These are phyloP conservation scores for Colletotrichum siamense DNA, from an alignment of 2,329 filamentous ascomycete species.

Conservation along the genomic window DNA sequence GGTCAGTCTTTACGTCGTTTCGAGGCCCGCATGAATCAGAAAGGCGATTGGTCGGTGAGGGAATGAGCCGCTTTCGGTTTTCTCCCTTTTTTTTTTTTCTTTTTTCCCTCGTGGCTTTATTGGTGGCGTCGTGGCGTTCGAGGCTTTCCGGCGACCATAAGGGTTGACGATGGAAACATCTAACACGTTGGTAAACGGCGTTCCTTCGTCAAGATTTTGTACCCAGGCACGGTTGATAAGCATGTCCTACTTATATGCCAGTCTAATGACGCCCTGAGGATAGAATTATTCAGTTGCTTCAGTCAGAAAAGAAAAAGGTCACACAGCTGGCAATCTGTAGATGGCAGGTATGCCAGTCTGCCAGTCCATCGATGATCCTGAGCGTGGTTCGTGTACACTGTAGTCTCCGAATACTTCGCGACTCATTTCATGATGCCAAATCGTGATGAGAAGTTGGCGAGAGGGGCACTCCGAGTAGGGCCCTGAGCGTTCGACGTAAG, in stretches of 20 bases:
- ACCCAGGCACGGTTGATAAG: background rate
- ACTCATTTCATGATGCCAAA: constrained; percentile 68
- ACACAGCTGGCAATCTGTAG: background rate
- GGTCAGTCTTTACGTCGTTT: background rate
- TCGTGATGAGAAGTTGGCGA: constrained; percentile 76
- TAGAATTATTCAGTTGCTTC: background rate
- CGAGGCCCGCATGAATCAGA: background rate
- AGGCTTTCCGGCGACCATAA: background rate
- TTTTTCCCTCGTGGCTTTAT: background rate
- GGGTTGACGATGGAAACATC: background rate
- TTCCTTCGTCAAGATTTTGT: background rate
- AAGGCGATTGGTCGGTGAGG: background rate
- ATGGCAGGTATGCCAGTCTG: background rate
- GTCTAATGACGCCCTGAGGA: background rate
- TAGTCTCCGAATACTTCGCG: background rate
- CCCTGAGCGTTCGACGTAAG: constrained; percentile 68
- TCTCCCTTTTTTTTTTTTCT: background rate
- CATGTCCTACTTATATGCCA: background rate
- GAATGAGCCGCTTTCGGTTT: background rate
- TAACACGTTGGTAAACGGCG: background rate
- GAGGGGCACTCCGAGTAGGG: constrained; percentile 65
- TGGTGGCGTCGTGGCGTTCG: constrained; percentile 14
- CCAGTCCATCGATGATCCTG: background rate
- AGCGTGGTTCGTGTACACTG: background rate
- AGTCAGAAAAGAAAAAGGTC: background rate